Percentiles rank a stretch among this genome's conserved stretches.
Conservation (phyloP, 139 green algal species). For the Chlamydomonas asymmetrica region DNA sequence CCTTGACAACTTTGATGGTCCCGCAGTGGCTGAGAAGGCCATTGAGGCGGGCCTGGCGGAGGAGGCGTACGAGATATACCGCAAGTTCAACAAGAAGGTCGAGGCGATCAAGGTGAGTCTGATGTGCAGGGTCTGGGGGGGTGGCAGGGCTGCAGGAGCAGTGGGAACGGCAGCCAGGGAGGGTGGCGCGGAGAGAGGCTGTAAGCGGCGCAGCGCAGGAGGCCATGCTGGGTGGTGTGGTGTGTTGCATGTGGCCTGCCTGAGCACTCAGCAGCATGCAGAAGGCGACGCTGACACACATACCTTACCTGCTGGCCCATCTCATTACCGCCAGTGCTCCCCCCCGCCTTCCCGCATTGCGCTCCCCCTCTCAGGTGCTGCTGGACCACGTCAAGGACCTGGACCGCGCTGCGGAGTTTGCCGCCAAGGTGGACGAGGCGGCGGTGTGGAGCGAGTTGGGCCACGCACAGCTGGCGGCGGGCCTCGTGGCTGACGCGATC, state of each 20-base stretch:
- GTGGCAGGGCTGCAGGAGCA: too few relatives aligned
- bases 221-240: neutral
- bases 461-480: constrained; percentile 85
- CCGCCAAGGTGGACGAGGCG: constrained; percentile 80
- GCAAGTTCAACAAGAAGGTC: constrained; percentile 87
- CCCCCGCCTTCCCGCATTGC: neutral
- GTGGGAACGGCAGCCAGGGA: too few relatives aligned
- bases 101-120: constrained; percentile 67
- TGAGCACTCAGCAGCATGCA: too few relatives aligned
- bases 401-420: constrained; percentile 85
- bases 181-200: too few relatives aligned
- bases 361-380: constrained; percentile 69
- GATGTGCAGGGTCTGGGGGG: too few relatives aligned
- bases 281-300: too few relatives aligned
- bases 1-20: constrained; percentile 98
- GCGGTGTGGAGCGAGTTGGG: constrained; percentile 92
- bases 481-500: constrained; percentile 83
- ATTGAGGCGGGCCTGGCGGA: constrained; percentile 89
- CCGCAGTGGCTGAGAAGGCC: constrained; percentile 88
- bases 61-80: constrained; percentile 99
- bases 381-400: constrained; percentile 90
- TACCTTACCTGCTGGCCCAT: too few relatives aligned
- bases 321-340: neutral
- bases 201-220: too few relatives aligned
- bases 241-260: too few relatives aligned